These are phyloP conservation scores for Vigna nakashimae DNA, from an alignment of 306 rosid genomes.

Conservation along the genomic window DNA sequence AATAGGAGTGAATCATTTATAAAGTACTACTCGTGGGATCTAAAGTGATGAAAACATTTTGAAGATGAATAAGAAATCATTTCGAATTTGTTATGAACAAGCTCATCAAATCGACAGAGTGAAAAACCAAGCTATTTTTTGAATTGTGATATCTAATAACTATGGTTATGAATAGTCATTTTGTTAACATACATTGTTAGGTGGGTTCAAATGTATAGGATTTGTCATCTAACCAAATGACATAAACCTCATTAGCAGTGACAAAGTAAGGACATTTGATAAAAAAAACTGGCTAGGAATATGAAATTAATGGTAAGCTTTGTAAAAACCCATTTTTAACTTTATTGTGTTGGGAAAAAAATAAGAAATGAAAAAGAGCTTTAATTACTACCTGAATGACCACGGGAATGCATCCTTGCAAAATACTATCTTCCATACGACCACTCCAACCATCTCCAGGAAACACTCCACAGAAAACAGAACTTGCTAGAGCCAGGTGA, in stretches of 20 bases:
- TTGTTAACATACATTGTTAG: constrained; percentile 4
- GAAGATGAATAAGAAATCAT: constrained; percentile 23
- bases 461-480: constrained; percentile 86
- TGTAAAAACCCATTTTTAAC: constrained; percentile 9
- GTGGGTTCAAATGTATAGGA: neutral
- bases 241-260: constrained; percentile 2
- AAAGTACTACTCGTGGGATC: constrained; percentile 1
- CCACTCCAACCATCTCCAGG: constrained; percentile 99
- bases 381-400: constrained; percentile 71
- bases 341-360: neutral
- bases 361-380: neutral
- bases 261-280: constrained; percentile 11
- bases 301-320: neutral
- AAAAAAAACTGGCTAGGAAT: constrained; percentile 6
- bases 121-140: no score
- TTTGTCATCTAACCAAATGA: neutral
- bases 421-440: constrained; percentile 88
- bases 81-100: neutral
- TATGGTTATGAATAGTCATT: neutral
- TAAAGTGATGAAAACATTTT: constrained; percentile 1
- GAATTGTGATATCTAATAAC: no score
- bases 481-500: constrained; percentile 71
- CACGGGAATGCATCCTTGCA: constrained; percentile 96
- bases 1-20: constrained; percentile 32
- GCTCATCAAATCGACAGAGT: no score